A percentile compares a stretch with the other conserved stretches of the same genome.
These are phyloP conservation scores for Pezicula radicicola DNA, from an alignment of 2,329 filamentous ascomycete species.

Conservation along the genomic window DNA sequence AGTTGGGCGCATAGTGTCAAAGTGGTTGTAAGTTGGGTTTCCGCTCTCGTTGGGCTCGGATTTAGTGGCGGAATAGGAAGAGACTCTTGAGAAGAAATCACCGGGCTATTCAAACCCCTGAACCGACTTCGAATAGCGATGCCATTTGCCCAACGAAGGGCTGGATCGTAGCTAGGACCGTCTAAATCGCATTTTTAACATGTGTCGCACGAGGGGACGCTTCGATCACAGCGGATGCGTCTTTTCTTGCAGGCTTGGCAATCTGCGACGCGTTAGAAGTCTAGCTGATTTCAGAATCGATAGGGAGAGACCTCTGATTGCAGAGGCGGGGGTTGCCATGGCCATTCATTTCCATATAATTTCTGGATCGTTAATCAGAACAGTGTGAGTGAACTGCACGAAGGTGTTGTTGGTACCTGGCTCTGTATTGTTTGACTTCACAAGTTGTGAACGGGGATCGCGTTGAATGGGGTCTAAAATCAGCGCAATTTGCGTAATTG, in stretches of 20 bases:
- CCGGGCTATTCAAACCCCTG: not conserved
- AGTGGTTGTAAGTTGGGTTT: not conserved
- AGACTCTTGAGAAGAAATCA: not conserved
- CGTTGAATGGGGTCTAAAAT: too few species aligned
- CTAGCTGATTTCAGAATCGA: too few species aligned
- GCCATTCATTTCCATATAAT: too few species aligned
- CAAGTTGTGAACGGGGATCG: too few species aligned
- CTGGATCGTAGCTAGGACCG: not conserved
- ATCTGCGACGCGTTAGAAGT: not conserved
- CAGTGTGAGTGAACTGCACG: too few species aligned
- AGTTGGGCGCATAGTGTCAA: not conserved
- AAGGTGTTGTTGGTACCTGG: too few species aligned
- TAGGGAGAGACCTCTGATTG: too few species aligned
- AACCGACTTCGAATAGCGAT: not conserved
- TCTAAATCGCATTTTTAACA: not conserved
- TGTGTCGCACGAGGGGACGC: not conserved
- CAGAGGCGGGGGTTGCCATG: too few species aligned
- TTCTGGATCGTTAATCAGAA: too few species aligned
- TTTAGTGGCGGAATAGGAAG: not conserved
- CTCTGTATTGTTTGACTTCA: too few species aligned
- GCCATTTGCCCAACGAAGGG: not conserved
- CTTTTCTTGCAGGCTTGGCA: not conserved
- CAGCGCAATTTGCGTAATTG: too few species aligned
- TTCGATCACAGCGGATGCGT: not conserved
- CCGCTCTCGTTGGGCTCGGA: not conserved